phyloP scores from a whole-genome alignment of 371 early-diverging fungal species.

The Mucor sp. region DNA sequence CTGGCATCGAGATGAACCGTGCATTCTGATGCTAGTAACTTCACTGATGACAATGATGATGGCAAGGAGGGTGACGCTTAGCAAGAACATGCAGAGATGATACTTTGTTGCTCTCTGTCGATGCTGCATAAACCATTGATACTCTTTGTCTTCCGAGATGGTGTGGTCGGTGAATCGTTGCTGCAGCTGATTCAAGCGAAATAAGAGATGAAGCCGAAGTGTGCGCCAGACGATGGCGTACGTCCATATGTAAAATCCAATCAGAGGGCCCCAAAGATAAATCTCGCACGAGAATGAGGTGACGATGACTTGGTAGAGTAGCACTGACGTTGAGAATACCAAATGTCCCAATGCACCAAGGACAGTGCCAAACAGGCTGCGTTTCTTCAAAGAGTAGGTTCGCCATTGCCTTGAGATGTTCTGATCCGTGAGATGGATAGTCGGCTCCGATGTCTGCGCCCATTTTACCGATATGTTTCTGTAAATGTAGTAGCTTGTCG shows the following conservation, averaged over 20 bases:
- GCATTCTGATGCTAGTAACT: neutral
- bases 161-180: neutral
- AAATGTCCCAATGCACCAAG: constrained; percentile 16
- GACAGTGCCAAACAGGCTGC: constrained; percentile 8
- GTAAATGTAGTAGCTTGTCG: constrained; percentile 10
- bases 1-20: neutral
- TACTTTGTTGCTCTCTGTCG: neutral
- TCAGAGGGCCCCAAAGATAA: constrained; percentile 14
- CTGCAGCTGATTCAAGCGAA: constrained; percentile 12
- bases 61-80: neutral
- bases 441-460: neutral
- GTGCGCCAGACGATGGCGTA: constrained; percentile 20
- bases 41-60: constrained; percentile 3
- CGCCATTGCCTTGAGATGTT: constrained; percentile 15
- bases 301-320: constrained; percentile 8
- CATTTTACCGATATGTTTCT: neutral
- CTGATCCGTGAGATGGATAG: neutral
- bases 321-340: constrained; percentile 2
- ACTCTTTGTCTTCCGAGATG: neutral
- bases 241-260: constrained; percentile 18
- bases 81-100: neutral
- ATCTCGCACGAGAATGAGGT: constrained; percentile 11
- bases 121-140: constrained; percentile 1
- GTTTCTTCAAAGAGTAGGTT: constrained; percentile 16
- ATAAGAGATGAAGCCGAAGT: constrained; percentile 11